Conservation (phyloP, 2,329 filamentous ascomycete species). For the Neonectria ditissima region DNA sequence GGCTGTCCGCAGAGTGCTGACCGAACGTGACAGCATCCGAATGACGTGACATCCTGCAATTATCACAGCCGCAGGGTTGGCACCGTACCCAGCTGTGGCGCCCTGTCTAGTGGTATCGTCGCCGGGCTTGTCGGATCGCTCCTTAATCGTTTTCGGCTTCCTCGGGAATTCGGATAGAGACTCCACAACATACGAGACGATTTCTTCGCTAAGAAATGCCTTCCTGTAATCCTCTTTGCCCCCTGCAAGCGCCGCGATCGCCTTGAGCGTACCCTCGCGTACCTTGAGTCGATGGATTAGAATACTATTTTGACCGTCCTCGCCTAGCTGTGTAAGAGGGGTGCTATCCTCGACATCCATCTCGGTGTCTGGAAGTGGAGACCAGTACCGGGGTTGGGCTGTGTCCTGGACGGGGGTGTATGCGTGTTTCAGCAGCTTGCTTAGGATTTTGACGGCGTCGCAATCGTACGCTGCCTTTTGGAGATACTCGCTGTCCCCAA, state of each 20-base stretch:
- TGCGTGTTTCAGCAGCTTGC: constrained; percentile 62
- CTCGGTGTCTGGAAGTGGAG: constrained; percentile 51
- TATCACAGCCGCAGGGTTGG: constrained; percentile 81
- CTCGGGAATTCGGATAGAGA: constrained; percentile 73
- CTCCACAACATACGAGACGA: constrained; percentile 84
- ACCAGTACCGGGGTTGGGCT: constrained; percentile 53
- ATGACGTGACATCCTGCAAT: constrained; percentile 87
- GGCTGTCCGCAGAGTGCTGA: constrained; percentile 85
- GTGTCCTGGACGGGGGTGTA: constrained; percentile 59
- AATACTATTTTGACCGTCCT: constrained; percentile 68
- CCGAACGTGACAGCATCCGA: constrained; percentile 84
- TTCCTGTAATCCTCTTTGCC: constrained; percentile 89
- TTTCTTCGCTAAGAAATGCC: constrained; percentile 82
- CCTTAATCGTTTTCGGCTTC: constrained; percentile 60
- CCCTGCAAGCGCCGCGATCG: constrained; percentile 83
- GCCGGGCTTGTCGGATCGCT: constrained; percentile 55
- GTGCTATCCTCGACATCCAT: constrained; percentile 51
- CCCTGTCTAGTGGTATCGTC: constrained; percentile 47
- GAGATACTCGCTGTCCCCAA: constrained; percentile 81
- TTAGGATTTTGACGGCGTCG: constrained; percentile 59
- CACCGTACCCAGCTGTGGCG: constrained; percentile 67
- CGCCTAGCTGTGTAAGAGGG: constrained; percentile 65
- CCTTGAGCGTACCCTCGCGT: constrained; percentile 80
- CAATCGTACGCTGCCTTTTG: constrained; percentile 85
- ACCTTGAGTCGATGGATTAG: constrained; percentile 79